Percentiles rank a stretch among this genome's conserved stretches.
Evolutionary conservation across 257 asterid species (phyloP).

Genomic region (Striga asiatica): DNA sequence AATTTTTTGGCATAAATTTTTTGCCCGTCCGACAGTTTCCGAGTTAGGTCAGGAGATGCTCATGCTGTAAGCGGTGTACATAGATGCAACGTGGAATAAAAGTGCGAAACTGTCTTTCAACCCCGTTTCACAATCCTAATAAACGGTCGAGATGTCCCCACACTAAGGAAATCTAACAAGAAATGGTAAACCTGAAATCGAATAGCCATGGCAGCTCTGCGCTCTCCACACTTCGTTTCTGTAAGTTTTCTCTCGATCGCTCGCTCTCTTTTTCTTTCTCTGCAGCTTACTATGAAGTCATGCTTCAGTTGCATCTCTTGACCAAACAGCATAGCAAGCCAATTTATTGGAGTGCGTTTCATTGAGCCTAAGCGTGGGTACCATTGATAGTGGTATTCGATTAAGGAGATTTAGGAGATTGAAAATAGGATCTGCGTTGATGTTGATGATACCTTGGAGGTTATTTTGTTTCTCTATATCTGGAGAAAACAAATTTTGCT

Average conservation of each 20-base stretch:
- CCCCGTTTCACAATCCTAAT: background rate
- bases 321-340: background rate
- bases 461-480: background rate
- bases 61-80: constrained; percentile 11
- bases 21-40: too few species aligned
- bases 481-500: background rate
- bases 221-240: constrained; percentile 13
- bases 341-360: background rate
- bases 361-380: background rate
- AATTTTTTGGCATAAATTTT: too few species aligned
- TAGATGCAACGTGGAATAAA: constrained; percentile 21
- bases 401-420: constrained; percentile 7
- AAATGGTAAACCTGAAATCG: background rate
- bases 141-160: background rate
- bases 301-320: constrained; percentile 2
- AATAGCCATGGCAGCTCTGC: background rate
- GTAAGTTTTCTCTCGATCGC: constrained; percentile 19
- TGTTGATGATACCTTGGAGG: background rate
- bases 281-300: background rate
- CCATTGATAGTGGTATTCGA: background rate
- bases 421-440: background rate
- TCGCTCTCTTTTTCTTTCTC: background rate
- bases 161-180: background rate
- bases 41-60: too few species aligned
- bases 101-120: constrained; percentile 2